Evolutionary conservation across 306 rosid genomes (phyloP), one percentile per base, ranked within the genome.

Genomic region (Trifolium dubium): DNA sequence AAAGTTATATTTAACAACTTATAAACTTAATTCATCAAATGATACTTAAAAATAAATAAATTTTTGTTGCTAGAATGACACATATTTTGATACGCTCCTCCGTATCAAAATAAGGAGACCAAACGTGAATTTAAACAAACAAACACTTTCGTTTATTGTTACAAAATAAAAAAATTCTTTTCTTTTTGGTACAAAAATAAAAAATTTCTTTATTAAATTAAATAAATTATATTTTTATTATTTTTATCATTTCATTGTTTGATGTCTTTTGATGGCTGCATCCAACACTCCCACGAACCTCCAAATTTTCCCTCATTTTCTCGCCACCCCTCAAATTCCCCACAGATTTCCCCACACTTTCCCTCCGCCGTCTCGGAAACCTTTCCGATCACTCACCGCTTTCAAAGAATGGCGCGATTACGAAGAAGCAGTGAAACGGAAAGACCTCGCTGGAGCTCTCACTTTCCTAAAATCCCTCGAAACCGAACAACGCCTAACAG

Each of bases 341-440:
- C 64, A 14, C 44, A 60, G 1, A 56, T 76, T 65, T 66, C 68
- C 64, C 63, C 23, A 23, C 23, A 23, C 23, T 23, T 23, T 23
- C 2, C 40, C 40, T 6, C 80, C 50, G 49, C 35, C 76, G 5
- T 2, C 64, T 39, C 64, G 41, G 9, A 15, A 64, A 13, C 43
- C 56, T 40, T 12, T 74, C 69, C 78, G 58, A 40, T 51, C 12
- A 1, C 43, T 19, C 49, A 60, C 76, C 13, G 93, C 89, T 60
- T 77, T 93, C 72, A 90, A 90, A 46, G 93, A 91, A 81, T 93
- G 98, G 98, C 81, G 83, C 3, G 98, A 93, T 10, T 93, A 91
- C 84, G 98, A 91, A 77, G 98, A 91, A 35, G 98, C 97, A 8
- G 88, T 93, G 71, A 93, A 88, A 86, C 97, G 96, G 77, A 93